Percentiles rank a stretch among this genome's conserved stretches.
phyloP scores from a whole-genome alignment of 495 filamentous ascomycete genomes.

The Hapsidospora chrysogenum region DNA sequence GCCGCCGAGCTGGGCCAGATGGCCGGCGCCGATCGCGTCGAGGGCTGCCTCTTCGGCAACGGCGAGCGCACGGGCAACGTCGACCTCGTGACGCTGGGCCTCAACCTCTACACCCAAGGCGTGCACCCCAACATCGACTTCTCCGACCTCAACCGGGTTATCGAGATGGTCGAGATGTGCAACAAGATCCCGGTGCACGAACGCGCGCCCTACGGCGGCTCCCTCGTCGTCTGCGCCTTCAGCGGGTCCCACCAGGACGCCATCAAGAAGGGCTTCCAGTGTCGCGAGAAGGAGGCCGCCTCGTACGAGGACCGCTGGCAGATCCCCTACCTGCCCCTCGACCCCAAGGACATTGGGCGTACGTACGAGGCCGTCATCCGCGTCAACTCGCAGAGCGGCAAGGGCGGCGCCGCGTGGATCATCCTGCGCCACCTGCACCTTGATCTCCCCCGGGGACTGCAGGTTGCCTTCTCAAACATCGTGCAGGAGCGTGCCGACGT shows the following conservation, averaged over 20 bases:
- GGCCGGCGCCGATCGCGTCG: conserved; percentile 91
- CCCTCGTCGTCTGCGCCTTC: conserved; percentile 78
- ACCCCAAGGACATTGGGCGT: conserved; percentile 84
- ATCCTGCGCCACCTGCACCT: conserved; percentile 78
- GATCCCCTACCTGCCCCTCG: conserved; percentile 85
- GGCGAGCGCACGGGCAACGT: conserved; percentile 86
- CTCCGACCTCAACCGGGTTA: conserved; percentile 74
- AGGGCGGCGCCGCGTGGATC: conserved; percentile 91
- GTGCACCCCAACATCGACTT: conserved; percentile 82
- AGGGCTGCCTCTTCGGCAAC: conserved; percentile 33
- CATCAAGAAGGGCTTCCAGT: conserved; percentile 92
- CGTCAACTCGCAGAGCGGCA: conserved; percentile 92
- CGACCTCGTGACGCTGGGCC: conserved; percentile 80
- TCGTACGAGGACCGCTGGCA: conserved; percentile 38
- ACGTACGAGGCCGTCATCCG: conserved; percentile 96
- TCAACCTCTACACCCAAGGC: conserved; percentile 95
- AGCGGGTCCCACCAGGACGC: conserved; percentile 91
- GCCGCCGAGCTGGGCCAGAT: conserved; percentile 82
- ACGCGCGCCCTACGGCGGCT: conserved; percentile 77
- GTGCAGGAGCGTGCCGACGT: conserved; percentile 65
- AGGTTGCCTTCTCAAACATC: conserved; percentile 77
- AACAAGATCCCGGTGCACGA: conserved; percentile 92
- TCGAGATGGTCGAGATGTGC: conserved; percentile 77
- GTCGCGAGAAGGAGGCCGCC: background rate
- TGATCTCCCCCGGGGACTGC: conserved; percentile 82